A percentile compares a stretch with the other conserved stretches of the same genome.
These are phyloP conservation scores for Claviceps citrina DNA, from an alignment of 2,329 filamentous ascomycete species.

Conservation along the genomic window DNA sequence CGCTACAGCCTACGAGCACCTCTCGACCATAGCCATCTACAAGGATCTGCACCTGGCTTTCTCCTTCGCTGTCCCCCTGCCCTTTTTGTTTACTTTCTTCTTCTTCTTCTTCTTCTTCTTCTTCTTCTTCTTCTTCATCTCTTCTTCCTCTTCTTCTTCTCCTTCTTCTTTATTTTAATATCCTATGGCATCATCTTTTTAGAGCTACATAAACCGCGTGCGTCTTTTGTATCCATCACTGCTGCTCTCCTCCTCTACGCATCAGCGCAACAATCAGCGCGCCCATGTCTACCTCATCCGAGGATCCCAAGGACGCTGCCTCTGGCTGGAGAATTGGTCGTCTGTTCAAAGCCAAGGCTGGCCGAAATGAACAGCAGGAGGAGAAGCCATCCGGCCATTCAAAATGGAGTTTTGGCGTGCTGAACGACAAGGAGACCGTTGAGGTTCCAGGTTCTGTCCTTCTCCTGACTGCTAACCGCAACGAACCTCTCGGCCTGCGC, in stretches of 20 bases:
- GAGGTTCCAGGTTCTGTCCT: conserved; percentile 10
- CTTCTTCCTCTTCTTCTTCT: no score
- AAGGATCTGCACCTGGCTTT: no score
- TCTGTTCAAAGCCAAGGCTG: not conserved
- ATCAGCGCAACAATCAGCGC: not conserved
- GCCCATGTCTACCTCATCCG: conserved; percentile 3
- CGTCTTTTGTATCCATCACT: not conserved
- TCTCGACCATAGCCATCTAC: no score
- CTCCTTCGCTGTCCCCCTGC: no score
- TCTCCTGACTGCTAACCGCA: conserved; percentile 8
- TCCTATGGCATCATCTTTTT: no score
- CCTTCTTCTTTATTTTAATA: no score
- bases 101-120: no score
- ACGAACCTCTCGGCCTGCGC: conserved; percentile 9
- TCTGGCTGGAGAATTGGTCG: conserved; percentile 1
- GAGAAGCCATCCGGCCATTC: conserved; percentile 1
- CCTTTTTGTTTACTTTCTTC: no score
- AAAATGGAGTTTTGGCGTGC: conserved; percentile 7
- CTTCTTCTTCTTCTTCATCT: no score
- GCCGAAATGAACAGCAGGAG: not conserved
- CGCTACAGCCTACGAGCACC: no score
- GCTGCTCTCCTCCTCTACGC: not conserved
- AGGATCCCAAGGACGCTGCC: not conserved
- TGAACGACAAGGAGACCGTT: conserved; percentile 6
- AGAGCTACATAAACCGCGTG: no score